Conservation (phyloP, 2,329 filamentous ascomycete genomes). For the Fusarium setosum region DNA sequence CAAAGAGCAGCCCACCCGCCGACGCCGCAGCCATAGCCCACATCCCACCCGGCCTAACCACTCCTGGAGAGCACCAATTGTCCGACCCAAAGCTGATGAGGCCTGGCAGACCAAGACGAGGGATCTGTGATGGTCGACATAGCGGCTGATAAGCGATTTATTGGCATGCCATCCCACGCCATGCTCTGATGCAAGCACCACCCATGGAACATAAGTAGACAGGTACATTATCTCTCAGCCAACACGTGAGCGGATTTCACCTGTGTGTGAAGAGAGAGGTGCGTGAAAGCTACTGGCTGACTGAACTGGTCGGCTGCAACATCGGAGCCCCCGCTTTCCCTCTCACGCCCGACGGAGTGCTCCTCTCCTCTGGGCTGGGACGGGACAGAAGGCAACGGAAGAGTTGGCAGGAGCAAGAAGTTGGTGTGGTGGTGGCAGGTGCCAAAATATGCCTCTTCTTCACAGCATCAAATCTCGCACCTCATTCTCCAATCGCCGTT, state of each 20-base stretch:
- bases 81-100: constrained; percentile 15
- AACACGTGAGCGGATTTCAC: not conserved
- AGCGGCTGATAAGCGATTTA: constrained; percentile 27
- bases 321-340: constrained; percentile 35
- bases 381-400: constrained; percentile 10
- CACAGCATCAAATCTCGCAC: constrained; percentile 18
- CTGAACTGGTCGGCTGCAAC: constrained; percentile 30
- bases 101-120: constrained; percentile 8
- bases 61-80: constrained; percentile 22
- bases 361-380: constrained; percentile 15
- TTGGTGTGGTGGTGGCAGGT: constrained; percentile 30
- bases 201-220: not conserved
- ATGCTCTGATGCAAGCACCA: not conserved
- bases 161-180: not conserved
- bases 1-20: constrained; percentile 24
- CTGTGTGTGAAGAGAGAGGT: not conserved
- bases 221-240: not conserved
- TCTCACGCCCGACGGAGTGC: constrained; percentile 31
- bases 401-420: constrained; percentile 10
- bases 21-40: constrained; percentile 29
- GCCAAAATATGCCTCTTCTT: constrained; percentile 22
- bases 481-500: constrained; percentile 22
- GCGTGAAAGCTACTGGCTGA: constrained; percentile 10
- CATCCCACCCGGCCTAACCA: constrained; percentile 33
- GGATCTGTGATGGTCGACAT: constrained; percentile 11